These are phyloP conservation scores for Udeniomyces megalosporus DNA, from an alignment of 768 basidiomycete genomes.

Conservation along the genomic window DNA sequence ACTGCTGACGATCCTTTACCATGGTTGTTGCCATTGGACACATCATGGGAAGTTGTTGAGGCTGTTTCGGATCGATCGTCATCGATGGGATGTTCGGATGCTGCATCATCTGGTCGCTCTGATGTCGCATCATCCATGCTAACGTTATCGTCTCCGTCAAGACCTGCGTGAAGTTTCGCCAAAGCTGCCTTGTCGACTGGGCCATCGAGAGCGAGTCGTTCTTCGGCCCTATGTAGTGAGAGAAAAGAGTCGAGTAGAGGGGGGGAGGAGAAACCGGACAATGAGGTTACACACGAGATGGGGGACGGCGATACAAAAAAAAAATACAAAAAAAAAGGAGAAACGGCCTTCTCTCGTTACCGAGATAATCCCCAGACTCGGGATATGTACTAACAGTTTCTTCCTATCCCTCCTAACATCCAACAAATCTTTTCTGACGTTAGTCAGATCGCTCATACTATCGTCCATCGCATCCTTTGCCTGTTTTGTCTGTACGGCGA, in stretches of 20 bases:
- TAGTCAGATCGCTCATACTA: constrained; percentile 76
- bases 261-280: background rate
- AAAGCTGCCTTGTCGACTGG: constrained; percentile 7
- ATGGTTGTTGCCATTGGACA: constrained; percentile 26
- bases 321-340: background rate
- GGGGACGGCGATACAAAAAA: background rate
- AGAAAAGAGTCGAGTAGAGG: background rate
- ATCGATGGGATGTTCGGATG: background rate
- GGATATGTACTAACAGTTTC: constrained; percentile 50
- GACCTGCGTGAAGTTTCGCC: background rate
- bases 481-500: constrained; percentile 76
- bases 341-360: too few relatives aligned
- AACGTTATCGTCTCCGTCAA: constrained; percentile 18
- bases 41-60: constrained; percentile 40
- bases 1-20: too few relatives aligned
- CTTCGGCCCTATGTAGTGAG: background rate
- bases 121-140: constrained; percentile 8
- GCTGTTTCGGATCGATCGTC: constrained; percentile 38
- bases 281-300: background rate
- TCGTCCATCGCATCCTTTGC: constrained; percentile 79
- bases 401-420: constrained; percentile 84
- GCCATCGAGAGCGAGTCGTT: constrained; percentile 6
- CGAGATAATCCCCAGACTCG: background rate
- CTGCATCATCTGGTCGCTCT: constrained; percentile 13
- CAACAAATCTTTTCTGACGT: constrained; percentile 84